A percentile compares a stretch with the other conserved stretches of the same genome.
Evolutionary conservation across 768 basidiomycete species (phyloP).

Genomic region (Sporobolomyces roseus): DNA sequence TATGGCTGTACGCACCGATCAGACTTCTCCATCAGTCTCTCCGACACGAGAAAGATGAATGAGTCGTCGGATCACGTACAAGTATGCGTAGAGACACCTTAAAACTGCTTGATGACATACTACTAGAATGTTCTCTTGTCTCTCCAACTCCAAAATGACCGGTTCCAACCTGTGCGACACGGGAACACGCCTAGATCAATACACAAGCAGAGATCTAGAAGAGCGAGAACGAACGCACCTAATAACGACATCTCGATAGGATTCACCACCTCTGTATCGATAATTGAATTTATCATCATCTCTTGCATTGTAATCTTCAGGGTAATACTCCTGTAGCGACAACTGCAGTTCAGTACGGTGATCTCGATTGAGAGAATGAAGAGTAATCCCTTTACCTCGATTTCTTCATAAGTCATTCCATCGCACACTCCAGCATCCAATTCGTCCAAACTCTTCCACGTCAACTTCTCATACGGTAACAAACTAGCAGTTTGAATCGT

Average conservation of each 20-base stretch:
- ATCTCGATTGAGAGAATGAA: too few species aligned
- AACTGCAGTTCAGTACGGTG: too few species aligned
- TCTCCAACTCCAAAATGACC: slow-evolving; percentile 97
- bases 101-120: slow-evolving; percentile 79
- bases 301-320: slow-evolving; percentile 95
- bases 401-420: slow-evolving; percentile 99
- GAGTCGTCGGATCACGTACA: slow-evolving; percentile 51
- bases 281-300: slow-evolving; percentile 99
- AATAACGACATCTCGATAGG: slow-evolving; percentile 79
- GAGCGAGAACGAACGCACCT: slow-evolving; percentile 13
- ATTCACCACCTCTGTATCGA: slow-evolving; percentile 90
- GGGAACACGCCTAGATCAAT: not conserved
- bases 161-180: slow-evolving; percentile 76
- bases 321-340: slow-evolving; percentile 88
- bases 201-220: slow-evolving; percentile 50
- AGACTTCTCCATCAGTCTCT: not conserved
- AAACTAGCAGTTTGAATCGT: slow-evolving; percentile 84
- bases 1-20: slow-evolving; percentile 51
- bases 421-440: slow-evolving; percentile 98
- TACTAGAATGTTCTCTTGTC: slow-evolving; percentile 94
- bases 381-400: too few species aligned
- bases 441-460: slow-evolving; percentile 98
- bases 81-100: slow-evolving; percentile 76
- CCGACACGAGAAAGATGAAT: not conserved
- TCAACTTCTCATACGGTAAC: slow-evolving; percentile 82